These are phyloP conservation scores for Apiospora hydei DNA, from an alignment of 2,329 filamentous ascomycete genomes.

Conservation along the genomic window DNA sequence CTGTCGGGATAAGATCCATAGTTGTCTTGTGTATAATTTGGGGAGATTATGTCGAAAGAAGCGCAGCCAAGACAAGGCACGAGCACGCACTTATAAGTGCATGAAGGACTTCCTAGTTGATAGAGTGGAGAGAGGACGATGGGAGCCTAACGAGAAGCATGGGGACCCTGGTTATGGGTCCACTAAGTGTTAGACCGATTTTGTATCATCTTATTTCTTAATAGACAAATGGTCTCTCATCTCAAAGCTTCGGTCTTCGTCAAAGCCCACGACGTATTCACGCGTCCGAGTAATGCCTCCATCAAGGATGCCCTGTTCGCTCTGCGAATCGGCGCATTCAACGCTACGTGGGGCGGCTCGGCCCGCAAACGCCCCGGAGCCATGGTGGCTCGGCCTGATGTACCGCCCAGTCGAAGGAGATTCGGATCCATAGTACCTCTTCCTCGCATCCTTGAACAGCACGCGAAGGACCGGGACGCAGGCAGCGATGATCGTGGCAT, in stretches of 20 bases:
- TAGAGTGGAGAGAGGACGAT: no score
- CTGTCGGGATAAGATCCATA: slow-evolving; percentile 1
- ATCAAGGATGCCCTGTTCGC: not conserved
- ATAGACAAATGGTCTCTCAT: not conserved
- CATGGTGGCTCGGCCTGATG: not conserved
- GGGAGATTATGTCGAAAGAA: no score
- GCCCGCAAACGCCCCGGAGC: not conserved
- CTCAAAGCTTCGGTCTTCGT: not conserved
- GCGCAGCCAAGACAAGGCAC: no score
- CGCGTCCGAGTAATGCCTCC: not conserved
- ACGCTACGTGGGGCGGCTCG: not conserved
- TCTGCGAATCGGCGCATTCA: not conserved
- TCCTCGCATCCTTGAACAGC: not conserved
- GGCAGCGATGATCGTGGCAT: not conserved
- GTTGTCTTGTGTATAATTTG: no score
- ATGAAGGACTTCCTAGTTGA: no score
- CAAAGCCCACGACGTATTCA: not conserved
- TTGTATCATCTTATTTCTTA: no score
- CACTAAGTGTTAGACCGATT: no score
- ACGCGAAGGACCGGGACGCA: not conserved
- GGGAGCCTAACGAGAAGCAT: no score
- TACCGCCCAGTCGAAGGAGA: not conserved
- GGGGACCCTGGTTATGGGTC: no score
- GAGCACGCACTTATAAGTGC: no score
- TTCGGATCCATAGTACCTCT: not conserved